These are phyloP conservation scores for Acer campestre DNA, from an alignment of 345 rosid species.

Conservation along the genomic window DNA sequence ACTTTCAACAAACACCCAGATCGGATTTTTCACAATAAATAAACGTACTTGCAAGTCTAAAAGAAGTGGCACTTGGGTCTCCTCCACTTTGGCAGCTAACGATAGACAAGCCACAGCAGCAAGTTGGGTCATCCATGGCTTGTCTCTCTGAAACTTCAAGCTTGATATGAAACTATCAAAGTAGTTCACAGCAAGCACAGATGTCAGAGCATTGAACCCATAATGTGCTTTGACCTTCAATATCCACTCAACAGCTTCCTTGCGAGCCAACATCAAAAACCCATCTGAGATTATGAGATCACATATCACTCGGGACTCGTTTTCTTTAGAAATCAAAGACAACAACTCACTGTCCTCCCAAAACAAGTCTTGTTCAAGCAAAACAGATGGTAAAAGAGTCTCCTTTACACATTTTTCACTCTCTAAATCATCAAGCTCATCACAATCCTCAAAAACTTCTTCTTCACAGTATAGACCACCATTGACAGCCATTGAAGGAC, in stretches of 20 bases:
- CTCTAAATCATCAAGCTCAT: conserved; percentile 30
- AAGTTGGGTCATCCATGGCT: conserved; percentile 95
- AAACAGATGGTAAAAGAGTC: conserved; percentile 42
- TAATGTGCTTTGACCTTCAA: conserved; percentile 58
- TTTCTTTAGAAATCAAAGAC: conserved; percentile 59
- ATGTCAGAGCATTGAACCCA: conserved; percentile 69
- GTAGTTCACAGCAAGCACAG: conserved; percentile 80
- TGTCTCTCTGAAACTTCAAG: conserved; percentile 54
- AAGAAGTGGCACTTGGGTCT: conserved; percentile 78
- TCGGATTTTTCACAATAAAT: neutral
- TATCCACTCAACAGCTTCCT: conserved; percentile 75
- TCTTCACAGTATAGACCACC: conserved; percentile 79
- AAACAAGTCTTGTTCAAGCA: conserved; percentile 52
- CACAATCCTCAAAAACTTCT: conserved; percentile 41
- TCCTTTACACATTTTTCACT: conserved; percentile 43
- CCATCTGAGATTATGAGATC: conserved; percentile 37
- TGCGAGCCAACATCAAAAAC: conserved; percentile 45
- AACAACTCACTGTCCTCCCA: conserved; percentile 65
- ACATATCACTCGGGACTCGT: conserved; percentile 42
- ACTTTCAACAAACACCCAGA: conserved; percentile 39
- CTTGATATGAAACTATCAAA: conserved; percentile 81
- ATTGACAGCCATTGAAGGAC: conserved; percentile 36
- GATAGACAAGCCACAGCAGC: conserved; percentile 88
- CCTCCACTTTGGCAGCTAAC: conserved; percentile 92
- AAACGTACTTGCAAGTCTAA: conserved; percentile 75